Evolutionary conservation across 202 grass and related monocot species (phyloP).

Genomic region (Brachypodium distachyon): DNA sequence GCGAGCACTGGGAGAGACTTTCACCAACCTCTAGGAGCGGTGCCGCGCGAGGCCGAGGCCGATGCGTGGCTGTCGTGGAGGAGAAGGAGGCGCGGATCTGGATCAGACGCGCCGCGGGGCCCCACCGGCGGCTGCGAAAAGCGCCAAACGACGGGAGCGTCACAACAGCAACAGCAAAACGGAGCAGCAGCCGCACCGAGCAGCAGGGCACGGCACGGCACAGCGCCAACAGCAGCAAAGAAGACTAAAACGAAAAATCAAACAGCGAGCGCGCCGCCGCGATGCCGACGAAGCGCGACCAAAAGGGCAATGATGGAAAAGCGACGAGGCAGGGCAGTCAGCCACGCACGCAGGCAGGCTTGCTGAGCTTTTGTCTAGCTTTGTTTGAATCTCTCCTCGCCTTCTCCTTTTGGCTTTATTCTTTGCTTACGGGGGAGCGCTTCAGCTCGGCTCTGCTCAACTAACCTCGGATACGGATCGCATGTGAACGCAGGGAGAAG

Average conservation of each 20-base stretch:
- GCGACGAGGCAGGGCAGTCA: not conserved
- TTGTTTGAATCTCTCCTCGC: constrained; percentile 13
- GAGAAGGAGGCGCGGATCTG: constrained; percentile 49
- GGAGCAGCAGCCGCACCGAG: not conserved
- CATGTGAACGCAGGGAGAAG: constrained; percentile 22
- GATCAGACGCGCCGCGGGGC: constrained; percentile 24
- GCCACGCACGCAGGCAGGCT: not conserved
- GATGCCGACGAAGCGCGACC: not conserved
- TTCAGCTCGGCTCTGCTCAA: not conserved
- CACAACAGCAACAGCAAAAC: not conserved
- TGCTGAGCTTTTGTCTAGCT: not conserved
- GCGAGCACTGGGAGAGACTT: not conserved
- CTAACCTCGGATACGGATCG: constrained; percentile 9
- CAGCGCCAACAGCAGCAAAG: not conserved
- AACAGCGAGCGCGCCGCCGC: not conserved
- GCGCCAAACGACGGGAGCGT: not conserved
- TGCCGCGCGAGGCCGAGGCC: constrained; percentile 37
- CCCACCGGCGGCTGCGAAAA: constrained; percentile 44
- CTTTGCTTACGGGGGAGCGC: constrained; percentile 9
- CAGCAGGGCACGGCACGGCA: no score
- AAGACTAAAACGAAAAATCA: not conserved
- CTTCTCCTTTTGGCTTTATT: constrained; percentile 12
- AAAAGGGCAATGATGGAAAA: constrained; percentile 40
- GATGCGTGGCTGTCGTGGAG: constrained; percentile 16
- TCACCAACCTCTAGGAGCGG: constrained; percentile 33